phyloP scores from a whole-genome alignment of 202 grass and related monocot species.

The Elaeis oleifera region DNA sequence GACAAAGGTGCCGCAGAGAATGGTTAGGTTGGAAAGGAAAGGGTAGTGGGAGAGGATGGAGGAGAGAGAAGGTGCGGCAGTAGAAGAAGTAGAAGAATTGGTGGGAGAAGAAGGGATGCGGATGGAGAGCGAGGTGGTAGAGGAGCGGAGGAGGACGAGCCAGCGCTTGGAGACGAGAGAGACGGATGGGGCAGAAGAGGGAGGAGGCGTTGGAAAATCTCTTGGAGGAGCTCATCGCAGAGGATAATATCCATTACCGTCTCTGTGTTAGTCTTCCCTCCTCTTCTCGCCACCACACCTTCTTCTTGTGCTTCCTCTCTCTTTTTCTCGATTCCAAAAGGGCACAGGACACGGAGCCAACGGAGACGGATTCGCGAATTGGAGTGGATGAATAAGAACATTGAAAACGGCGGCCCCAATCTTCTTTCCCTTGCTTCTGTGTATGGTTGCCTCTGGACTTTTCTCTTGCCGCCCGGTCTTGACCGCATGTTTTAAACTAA shows the following conservation, averaged over 20 bases:
- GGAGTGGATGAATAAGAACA: no score
- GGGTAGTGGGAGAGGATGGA: slow-evolving; percentile 55
- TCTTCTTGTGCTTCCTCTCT: no score
- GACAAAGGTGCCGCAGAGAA: slow-evolving; percentile 20
- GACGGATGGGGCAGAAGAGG: slow-evolving; percentile 34
- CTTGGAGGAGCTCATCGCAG: slow-evolving; percentile 73
- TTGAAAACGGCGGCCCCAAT: no score
- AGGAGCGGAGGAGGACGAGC: slow-evolving; percentile 52
- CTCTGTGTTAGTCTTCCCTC: no score
- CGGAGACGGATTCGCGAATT: no score
- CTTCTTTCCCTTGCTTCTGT: no score
- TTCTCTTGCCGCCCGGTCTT: no score
- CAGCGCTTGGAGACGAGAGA: slow-evolving; percentile 89
- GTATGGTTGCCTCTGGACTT: no score
- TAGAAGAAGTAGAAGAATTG: background rate
- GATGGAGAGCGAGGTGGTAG: slow-evolving; percentile 53
- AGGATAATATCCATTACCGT: slow-evolving; percentile 32
- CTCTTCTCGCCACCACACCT: no score
- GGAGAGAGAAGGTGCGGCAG: slow-evolving; percentile 23
- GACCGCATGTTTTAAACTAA: no score
- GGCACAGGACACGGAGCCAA: no score
- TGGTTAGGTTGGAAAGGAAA: slow-evolving; percentile 49
- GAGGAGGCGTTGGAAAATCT: slow-evolving; percentile 51
- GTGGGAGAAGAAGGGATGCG: slow-evolving; percentile 30
- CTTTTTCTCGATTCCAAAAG: no score